phyloP scores from a whole-genome alignment of 2,329 filamentous ascomycete species.

The Pseudogymnoascus sp. region DNA sequence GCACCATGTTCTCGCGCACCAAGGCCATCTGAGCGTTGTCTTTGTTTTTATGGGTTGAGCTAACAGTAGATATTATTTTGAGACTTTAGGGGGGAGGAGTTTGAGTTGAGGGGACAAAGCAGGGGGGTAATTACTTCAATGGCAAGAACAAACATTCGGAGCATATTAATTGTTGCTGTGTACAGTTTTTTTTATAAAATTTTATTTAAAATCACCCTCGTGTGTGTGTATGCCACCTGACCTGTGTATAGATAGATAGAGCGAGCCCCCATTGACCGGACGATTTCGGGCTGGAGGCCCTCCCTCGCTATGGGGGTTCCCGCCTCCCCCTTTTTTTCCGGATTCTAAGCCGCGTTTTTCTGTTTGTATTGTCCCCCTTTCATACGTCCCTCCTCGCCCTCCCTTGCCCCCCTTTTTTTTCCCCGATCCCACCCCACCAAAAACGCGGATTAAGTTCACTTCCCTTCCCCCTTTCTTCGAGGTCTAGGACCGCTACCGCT shows the following conservation, averaged over 20 bases:
- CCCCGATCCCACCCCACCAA: too few relatives aligned
- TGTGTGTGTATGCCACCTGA: background rate
- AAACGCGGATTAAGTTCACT: background rate
- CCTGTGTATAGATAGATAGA: background rate
- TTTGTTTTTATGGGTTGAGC: background rate
- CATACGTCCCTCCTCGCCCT: too few relatives aligned
- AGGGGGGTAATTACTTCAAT: background rate
- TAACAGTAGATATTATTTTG: background rate
- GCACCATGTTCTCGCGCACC: slow-evolving; percentile 84
- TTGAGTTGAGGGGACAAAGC: too few relatives aligned
- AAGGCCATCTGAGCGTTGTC: slow-evolving; percentile 62
- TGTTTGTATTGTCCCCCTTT: background rate
- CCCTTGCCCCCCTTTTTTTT: too few relatives aligned
- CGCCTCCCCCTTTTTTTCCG: background rate
- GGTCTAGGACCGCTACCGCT: background rate
- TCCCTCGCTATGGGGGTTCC: background rate
- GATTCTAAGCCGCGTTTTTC: background rate
- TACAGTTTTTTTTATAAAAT: background rate
- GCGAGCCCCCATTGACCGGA: too few relatives aligned
- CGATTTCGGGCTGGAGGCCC: background rate
- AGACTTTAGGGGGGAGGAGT: background rate
- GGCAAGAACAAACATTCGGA: background rate
- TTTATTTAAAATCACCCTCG: background rate
- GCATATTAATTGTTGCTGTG: background rate
- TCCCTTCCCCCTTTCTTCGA: background rate